Evolutionary conservation across 139 green algal species (phyloP), one percentile per base, ranked within the genome.

Genomic region (Closterium sp.): DNA sequence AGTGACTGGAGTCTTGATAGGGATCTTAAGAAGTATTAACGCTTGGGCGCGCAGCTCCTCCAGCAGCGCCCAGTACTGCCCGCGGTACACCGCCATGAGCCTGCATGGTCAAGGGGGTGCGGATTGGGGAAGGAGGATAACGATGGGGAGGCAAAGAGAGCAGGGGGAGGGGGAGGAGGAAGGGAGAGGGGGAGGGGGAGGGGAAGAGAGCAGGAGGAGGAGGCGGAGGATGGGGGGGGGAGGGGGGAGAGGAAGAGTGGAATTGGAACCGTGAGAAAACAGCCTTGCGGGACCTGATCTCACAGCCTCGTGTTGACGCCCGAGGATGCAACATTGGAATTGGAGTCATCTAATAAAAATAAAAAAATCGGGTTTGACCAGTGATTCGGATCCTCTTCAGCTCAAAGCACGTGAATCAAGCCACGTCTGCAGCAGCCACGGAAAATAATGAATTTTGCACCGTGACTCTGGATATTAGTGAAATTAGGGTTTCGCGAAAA

Each of bases 21-120:
- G n/a, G n/a, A n/a, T n/a, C n/a, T n/a, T n/a, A n/a, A n/a, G n/a
- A n/a, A n/a, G n/a, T n/a, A n/a, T n/a, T n/a, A n/a, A n/a, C n/a
- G n/a, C 87, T 93, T 93, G n/a, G n/a, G 91, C 90, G 32, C 91
- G 87, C 91, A 93, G 36, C 83, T 93, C 91, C 55, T 93, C 91
- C 33, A 93, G 23, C 25, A 93, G 88, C 34, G 88, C 88, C 91
- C 91, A 93, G 88, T 93, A 93, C 91, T 93, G 91, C 88, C 33
- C 87, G 30, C 69, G 34, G 33, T 93, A 93, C 88, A 93, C 30
- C 76, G 33, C 34, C 91, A 92, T 88, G 32, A 93, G 88, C 83
- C 88, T 93, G 90, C 16, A 16, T 16, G 16, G 25, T 1, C 55
- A n/a, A n/a, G n/a, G n/a, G n/a, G n/a, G n/a, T n/a, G n/a, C n/a